Base-by-base conservation (phyloP, 768 basidiomycete species). In the Brasilioporus rufonigricans region DNA sequence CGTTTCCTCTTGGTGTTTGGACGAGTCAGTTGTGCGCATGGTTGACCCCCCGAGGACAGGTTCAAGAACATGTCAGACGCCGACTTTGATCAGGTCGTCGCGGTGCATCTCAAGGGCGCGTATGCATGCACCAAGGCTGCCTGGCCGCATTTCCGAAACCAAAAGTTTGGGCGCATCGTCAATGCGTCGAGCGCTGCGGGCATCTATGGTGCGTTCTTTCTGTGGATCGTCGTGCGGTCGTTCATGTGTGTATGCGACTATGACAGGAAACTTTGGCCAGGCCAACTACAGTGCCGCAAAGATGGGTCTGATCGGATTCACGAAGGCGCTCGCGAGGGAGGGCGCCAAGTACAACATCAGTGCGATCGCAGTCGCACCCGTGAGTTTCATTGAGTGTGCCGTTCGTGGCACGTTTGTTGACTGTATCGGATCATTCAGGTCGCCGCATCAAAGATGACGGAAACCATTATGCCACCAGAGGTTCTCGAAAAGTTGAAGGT, bases 261-360 rank as follows among this genome's bases (percentile, higher is more conserved):
- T 32, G 11, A 33, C 57, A 91, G 89, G 93, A 9, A 98, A 96
- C 76, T 91, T 96, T 67, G 97, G 97, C 11, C 95, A 98, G 73
- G 87, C 93, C 13, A 99, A 98, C 71, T 99, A 98, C 72, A 94
- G 93, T 44, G 93, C 96, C 2, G 96, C 95, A 2, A 98, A 99
- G 80, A 95, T 97, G 92, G 93, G 87, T 60, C 82, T 99, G 33
- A 80, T 98, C 48, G 87, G 78, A 0, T 97, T 98, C 73, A 92
- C 94, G 18, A 93, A 93, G 69, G 93, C 96, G 5, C 81, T 99
- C 33, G 93, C 95, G 4, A 77, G 83, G 23, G 97, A 99, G 72
- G 97, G 97, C 33, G 88, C 78, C 35, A 97, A 96, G 71, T 94
- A 96, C 69, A 83, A 83, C 61, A 98, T 98, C 69, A 85, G 84